Conservation (phyloP, 352 stramenopile genomes). For the Phytopythium sindhum region DNA sequence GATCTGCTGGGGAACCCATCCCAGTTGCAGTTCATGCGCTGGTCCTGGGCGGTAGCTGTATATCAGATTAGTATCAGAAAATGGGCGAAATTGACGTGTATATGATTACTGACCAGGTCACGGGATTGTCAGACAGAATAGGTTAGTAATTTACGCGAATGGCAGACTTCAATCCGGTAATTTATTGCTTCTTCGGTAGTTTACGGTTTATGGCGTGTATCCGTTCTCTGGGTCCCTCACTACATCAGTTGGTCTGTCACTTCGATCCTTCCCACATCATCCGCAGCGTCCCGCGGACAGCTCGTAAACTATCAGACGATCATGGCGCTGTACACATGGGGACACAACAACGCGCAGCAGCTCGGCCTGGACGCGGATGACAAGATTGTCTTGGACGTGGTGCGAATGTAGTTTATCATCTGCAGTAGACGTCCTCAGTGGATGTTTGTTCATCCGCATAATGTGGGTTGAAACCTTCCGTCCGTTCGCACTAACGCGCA, state of each 20-base stretch:
- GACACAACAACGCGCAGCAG: constrained; percentile 70
- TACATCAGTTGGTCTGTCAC: background rate
- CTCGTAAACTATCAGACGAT: too few species aligned
- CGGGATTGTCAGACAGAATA: background rate
- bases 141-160: background rate
- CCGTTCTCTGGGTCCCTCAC: too few species aligned
- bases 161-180: background rate
- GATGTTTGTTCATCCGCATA: too few species aligned
- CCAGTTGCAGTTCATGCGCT: too few species aligned
- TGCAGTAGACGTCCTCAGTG: background rate
- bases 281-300: background rate
- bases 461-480: background rate
- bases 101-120: background rate
- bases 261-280: background rate
- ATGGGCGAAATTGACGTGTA: background rate
- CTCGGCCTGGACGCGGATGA: constrained; percentile 46
- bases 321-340: constrained; percentile 81
- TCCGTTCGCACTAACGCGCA: background rate
- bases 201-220: too few species aligned
- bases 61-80: background rate
- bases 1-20: too few species aligned
- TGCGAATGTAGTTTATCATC: constrained; percentile 7
- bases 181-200: too few species aligned
- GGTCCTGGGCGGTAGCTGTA: background rate
- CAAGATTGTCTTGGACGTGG: constrained; percentile 59